phyloP scores from a whole-genome alignment of 441 rosid genomes.

The Cnidoscolus chayamansa region DNA sequence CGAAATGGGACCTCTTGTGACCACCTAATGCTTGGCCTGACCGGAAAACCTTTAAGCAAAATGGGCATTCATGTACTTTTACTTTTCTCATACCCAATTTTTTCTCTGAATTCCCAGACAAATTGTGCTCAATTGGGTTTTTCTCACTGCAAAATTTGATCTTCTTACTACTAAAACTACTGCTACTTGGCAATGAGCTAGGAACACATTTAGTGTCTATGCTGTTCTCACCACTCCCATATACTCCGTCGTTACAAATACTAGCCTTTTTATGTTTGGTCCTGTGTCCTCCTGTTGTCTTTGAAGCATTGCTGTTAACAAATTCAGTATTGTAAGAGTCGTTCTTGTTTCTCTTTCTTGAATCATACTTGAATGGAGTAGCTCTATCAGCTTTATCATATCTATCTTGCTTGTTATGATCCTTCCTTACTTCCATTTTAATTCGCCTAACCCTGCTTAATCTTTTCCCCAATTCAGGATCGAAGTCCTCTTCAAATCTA shows the following conservation, averaged over 20 bases:
- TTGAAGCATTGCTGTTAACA: conserved; percentile 28
- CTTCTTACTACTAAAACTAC: conserved; percentile 15
- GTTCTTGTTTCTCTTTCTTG: conserved; percentile 35
- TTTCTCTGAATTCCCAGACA: conserved; percentile 32
- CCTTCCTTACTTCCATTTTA: conserved; percentile 33
- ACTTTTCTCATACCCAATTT: conserved; percentile 38
- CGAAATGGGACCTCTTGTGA: conserved; percentile 85
- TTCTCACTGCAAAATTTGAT: conserved; percentile 30
- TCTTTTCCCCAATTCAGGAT: conserved; percentile 36
- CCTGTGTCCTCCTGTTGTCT: conserved; percentile 32
- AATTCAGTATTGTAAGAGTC: conserved; percentile 25
- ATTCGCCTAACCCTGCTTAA: conserved; percentile 30
- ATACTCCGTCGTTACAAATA: conserved; percentile 30
- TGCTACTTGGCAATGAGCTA: conserved; percentile 20
- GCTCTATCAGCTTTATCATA: conserved; percentile 30
- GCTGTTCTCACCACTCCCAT: conserved; percentile 52
- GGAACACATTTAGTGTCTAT: conserved; percentile 40
- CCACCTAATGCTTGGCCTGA: conserved; percentile 96
- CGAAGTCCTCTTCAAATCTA: conserved; percentile 30
- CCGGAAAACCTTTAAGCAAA: conserved; percentile 71
- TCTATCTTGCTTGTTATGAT: conserved; percentile 21
- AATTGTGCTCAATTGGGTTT: conserved; percentile 24
- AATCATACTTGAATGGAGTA: conserved; percentile 31
- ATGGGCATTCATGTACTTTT: conserved; percentile 70
- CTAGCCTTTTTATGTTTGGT: conserved; percentile 32